Evolutionary conservation across 352 stramenopile genomes (phyloP).

Genomic region (Phytopythium boreale): DNA sequence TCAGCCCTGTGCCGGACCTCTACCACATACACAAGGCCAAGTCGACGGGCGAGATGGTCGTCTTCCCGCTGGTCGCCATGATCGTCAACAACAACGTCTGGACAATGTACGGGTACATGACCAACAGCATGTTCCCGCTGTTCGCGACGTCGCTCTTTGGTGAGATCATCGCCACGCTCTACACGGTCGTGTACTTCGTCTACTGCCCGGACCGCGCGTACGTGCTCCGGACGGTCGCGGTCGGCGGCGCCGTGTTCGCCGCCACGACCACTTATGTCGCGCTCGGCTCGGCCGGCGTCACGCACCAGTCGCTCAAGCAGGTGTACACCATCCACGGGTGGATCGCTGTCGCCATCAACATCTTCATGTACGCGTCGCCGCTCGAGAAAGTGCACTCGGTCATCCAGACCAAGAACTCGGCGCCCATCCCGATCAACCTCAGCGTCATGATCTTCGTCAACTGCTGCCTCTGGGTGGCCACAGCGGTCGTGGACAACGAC

Average conservation of each 20-base stretch:
- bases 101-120: constrained; percentile 27
- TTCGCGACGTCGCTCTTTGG: constrained; percentile 14
- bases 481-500: constrained; percentile 40
- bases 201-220: constrained; percentile 13
- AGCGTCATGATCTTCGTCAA: constrained; percentile 44
- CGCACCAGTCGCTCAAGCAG: constrained; percentile 16
- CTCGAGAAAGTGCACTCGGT: constrained; percentile 49
- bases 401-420: constrained; percentile 44
- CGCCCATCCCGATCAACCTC: constrained; percentile 54
- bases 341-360: constrained; percentile 35
- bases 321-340: constrained; percentile 27
- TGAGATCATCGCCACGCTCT: constrained; percentile 3
- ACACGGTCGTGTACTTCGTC: constrained; percentile 25
- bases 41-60: constrained; percentile 22
- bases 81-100: constrained; percentile 43
- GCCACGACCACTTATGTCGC: constrained; percentile 33
- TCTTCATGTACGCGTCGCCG: constrained; percentile 56
- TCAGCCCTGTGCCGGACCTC: constrained; percentile 27
- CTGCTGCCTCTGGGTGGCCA: constrained; percentile 54
- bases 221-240: constrained; percentile 10
- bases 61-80: constrained; percentile 42
- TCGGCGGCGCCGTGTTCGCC: constrained; percentile 9
- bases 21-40: constrained; percentile 19
- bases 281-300: constrained; percentile 32
- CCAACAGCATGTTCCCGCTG: constrained; percentile 24